Base-by-base conservation (phyloP, 257 asterid species). In the Solanum piurae region DNA sequence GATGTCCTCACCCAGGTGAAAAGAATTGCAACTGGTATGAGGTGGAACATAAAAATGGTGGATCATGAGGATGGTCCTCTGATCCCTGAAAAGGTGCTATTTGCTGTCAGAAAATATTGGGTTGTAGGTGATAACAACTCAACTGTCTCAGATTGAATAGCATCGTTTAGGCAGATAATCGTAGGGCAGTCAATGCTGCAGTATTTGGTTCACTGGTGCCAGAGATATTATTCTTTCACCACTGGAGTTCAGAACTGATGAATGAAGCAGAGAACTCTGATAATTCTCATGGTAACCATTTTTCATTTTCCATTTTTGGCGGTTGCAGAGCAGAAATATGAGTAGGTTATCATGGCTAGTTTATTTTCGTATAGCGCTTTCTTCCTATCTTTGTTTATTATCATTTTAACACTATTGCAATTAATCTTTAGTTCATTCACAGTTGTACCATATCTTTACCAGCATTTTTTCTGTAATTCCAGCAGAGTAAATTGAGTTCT, bases 51-150 rank as follows among this genome's bases (percentile, higher is more conserved):
- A 64, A 89, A 90, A 87, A 86, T 90, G 58, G 72, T 88, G 74
- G 93, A 92, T 88, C 92, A 90, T 9, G 94, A 92, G 89, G 90
- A 90, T 64, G 94, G 93, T 25, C 92, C 92, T 68, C 25, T 88
- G 36, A 75, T 90, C 60, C 88, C 90, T 9, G 92, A 91, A 72
- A 91, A 90, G 90, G 89, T 90, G 21, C 86, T 91, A 69, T 87
- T 88, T 83, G 92, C 91, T 20, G 91, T 91, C 20, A 91, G 86
- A 88, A 90, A 23, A 44, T 91, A 91, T 52, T 90, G 93, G 93
- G 91, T 87, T 83, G 84, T 46, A 5, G 92, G 90, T 8, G 92
- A 73, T 60, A 91, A 84, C 49, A 86, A 87, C 86, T 60, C 88
- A 75, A 85, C 89, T 2, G 6, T 40, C 29, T 66, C 88, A 34